Evolutionary conservation across 345 rosid species (phyloP).

Genomic region (Combretum micranthum): DNA sequence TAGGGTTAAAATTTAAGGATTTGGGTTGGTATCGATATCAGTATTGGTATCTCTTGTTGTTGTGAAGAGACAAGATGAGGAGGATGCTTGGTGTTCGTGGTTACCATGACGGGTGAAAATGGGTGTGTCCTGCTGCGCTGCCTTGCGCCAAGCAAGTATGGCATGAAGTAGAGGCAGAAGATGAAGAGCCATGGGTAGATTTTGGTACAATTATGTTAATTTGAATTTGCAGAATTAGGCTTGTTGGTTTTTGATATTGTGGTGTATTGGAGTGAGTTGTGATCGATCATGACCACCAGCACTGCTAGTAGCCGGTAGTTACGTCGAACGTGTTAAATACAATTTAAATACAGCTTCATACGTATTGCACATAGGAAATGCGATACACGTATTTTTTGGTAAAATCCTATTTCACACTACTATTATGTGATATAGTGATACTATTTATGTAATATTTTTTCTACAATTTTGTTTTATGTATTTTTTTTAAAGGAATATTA

Average conservation of each 20-base stretch:
- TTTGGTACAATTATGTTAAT: constrained; percentile 15
- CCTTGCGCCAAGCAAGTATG: constrained; percentile 33
- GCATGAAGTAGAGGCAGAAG: constrained; percentile 29
- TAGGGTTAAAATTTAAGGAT: constrained; percentile 5
- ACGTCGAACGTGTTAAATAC: too few species aligned
- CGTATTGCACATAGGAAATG: too few species aligned
- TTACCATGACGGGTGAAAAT: background rate
- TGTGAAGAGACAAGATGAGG: background rate
- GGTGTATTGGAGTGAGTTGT: background rate
- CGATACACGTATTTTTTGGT: too few species aligned
- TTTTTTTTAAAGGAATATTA: too few species aligned
- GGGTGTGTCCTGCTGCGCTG: constrained; percentile 2
- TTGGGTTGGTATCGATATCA: background rate
- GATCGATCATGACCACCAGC: background rate
- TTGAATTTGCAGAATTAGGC: constrained; percentile 16
- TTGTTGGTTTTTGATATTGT: constrained; percentile 2
- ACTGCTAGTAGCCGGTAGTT: too few species aligned
- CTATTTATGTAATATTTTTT: too few species aligned
- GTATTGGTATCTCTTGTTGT: background rate
- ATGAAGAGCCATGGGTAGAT: constrained; percentile 15
- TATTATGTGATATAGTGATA: too few species aligned
- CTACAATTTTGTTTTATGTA: too few species aligned
- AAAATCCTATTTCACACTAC: too few species aligned
- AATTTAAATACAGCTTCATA: too few species aligned
- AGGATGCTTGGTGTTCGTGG: background rate